phyloP scores from a whole-genome alignment of 2,329 filamentous ascomycete genomes.

The Xylaria sp. region DNA sequence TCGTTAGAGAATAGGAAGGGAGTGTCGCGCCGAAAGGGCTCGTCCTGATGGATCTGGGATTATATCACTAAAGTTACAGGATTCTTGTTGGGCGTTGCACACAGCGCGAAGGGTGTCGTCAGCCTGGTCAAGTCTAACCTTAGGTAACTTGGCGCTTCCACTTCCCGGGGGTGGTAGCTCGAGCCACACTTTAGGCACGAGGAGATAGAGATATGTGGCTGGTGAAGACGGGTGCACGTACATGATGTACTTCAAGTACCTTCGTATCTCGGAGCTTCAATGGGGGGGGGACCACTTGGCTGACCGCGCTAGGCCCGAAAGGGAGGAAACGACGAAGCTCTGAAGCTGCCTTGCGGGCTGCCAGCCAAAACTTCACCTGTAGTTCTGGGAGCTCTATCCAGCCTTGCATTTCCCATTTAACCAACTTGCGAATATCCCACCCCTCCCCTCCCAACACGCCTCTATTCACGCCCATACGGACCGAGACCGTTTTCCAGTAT shows the following conservation, averaged over 20 bases:
- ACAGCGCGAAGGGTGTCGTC: slow-evolving; percentile 35
- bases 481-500: background rate
- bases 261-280: background rate
- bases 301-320: slow-evolving; percentile 31
- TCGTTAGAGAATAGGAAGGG: background rate
- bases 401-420: slow-evolving; percentile 27
- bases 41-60: background rate
- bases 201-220: slow-evolving; percentile 3
- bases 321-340: slow-evolving; percentile 36
- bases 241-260: slow-evolving; percentile 19
- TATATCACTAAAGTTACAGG: background rate
- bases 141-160: slow-evolving; percentile 1
- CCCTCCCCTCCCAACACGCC: slow-evolving; percentile 11
- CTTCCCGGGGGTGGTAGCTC: slow-evolving; percentile 25
- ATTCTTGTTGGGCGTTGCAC: background rate
- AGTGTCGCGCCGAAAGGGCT: slow-evolving; percentile 1
- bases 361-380: slow-evolving; percentile 15
- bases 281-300: background rate
- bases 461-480: slow-evolving; percentile 1
- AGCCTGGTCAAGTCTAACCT: slow-evolving; percentile 20
- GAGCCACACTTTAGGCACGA: slow-evolving; percentile 26
- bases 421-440: slow-evolving; percentile 9
- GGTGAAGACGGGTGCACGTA: background rate
- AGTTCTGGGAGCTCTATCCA: slow-evolving; percentile 20
- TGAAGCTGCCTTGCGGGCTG: slow-evolving; percentile 36